These are phyloP conservation scores for Phytophthora rubi DNA, from an alignment of 352 stramenopile genomes.

Conservation along the genomic window DNA sequence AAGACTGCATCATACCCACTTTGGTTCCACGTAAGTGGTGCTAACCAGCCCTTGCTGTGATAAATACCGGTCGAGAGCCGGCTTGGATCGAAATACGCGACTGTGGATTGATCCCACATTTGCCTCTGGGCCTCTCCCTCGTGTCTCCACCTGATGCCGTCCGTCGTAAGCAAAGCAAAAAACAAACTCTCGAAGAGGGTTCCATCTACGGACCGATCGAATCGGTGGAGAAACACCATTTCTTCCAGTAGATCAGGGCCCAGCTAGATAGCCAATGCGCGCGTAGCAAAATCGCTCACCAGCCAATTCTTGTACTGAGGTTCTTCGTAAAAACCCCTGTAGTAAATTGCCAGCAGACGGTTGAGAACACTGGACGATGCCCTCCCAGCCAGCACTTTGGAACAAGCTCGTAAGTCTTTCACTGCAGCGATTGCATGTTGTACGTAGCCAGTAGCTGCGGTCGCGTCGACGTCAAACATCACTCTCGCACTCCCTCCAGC, in stretches of 20 bases:
- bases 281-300: not conserved
- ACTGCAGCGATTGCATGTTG: not conserved
- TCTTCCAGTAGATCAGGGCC: not conserved
- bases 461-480: not conserved
- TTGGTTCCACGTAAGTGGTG: no score
- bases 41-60: no score
- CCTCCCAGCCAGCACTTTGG: not conserved
- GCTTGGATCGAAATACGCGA: no score
- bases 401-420: not conserved
- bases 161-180: not conserved
- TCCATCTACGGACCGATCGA: not conserved
- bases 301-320: not conserved
- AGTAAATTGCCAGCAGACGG: not conserved
- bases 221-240: not conserved
- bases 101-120: no score
- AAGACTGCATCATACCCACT: no score
- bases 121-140: no score
- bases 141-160: not conserved
- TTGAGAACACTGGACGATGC: not conserved
- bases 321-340: not conserved
- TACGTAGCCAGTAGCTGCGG: not conserved
- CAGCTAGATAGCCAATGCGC: not conserved
- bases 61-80: no score
- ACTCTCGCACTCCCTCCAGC: not conserved
- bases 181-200: not conserved